A percentile compares a stretch with the other conserved stretches of the same genome.
phyloP scores from a whole-genome alignment of 352 stramenopile species.

The Phytophthora ohioensis region DNA sequence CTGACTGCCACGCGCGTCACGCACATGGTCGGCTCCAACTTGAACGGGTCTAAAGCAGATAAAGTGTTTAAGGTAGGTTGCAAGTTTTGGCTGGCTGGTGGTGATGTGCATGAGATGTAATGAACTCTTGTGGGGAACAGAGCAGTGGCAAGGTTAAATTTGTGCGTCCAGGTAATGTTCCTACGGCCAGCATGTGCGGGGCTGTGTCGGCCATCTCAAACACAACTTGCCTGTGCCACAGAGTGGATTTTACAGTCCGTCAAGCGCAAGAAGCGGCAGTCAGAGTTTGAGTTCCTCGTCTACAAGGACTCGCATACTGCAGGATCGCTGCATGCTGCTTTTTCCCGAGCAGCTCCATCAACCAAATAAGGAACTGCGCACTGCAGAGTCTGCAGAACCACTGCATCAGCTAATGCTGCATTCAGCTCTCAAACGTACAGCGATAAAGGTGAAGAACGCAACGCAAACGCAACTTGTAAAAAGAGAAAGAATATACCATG shows the following conservation, averaged over 20 bases:
- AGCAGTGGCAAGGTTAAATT: constrained; percentile 69
- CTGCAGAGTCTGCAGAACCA: neutral
- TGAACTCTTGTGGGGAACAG: constrained; percentile 29
- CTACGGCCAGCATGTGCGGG: neutral
- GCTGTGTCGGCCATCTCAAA: neutral
- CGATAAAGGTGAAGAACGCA: constrained; percentile 3
- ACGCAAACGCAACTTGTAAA: constrained; percentile 29
- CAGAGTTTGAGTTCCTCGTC: constrained; percentile 76
- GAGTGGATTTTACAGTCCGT: constrained; percentile 86
- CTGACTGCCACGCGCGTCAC: constrained; percentile 66
- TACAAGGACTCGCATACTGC: constrained; percentile 63
- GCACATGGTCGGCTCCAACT: constrained; percentile 83
- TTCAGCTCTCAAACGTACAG: neutral
- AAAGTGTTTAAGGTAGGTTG: constrained; percentile 69
- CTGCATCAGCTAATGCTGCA: neutral
- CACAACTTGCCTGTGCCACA: constrained; percentile 19
- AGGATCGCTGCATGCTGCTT: constrained; percentile 26
- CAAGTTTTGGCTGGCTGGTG: neutral
- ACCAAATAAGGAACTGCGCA: constrained; percentile 8
- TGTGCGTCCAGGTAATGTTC: constrained; percentile 61
- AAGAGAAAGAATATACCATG: constrained; percentile 53
- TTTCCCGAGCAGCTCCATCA: constrained; percentile 21
- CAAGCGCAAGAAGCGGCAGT: constrained; percentile 64
- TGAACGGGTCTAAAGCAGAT: constrained; percentile 80
- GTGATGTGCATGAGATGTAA: constrained; percentile 3